These are phyloP conservation scores for Boletus reticuloceps DNA, from an alignment of 768 basidiomycete genomes.

Conservation along the genomic window DNA sequence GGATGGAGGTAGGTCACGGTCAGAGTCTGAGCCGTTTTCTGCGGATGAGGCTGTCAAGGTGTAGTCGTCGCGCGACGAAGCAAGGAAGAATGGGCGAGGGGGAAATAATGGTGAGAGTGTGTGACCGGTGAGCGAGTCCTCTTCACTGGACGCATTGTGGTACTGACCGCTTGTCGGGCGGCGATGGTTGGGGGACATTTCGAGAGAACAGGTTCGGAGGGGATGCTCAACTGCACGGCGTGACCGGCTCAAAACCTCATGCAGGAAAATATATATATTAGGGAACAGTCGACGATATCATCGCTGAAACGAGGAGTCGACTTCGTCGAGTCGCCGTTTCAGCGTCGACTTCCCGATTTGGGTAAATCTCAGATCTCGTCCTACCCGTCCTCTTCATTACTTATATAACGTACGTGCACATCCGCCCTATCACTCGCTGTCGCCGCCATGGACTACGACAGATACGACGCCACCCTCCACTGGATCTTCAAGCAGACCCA, in stretches of 20 bases:
- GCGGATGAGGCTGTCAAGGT: conserved; percentile 15
- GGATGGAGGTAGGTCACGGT: conserved; percentile 24
- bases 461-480: conserved; percentile 31
- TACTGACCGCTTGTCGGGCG: conserved; percentile 14
- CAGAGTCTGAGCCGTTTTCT: conserved; percentile 31
- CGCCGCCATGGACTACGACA: conserved; percentile 33
- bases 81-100: conserved; percentile 40
- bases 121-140: conserved; percentile 22
- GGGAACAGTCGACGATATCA: not conserved
- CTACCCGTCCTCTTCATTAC: not conserved
- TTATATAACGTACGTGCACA: conserved; percentile 3
- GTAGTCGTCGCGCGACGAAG: conserved; percentile 22
- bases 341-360: not conserved
- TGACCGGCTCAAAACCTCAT: not conserved
- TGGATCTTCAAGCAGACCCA: conserved; percentile 33
- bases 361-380: conserved; percentile 15
- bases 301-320: conserved; percentile 5
- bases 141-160: conserved; percentile 24
- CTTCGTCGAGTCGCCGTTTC: conserved; percentile 5
- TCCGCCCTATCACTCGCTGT: not conserved
- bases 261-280: conserved; percentile 3
- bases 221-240: conserved; percentile 9
- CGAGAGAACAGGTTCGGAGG: not conserved
- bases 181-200: conserved; percentile 13
- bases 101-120: conserved; percentile 24